phyloP scores from a whole-genome alignment of 257 asterid genomes.

The Nicotiana tabacum region DNA sequence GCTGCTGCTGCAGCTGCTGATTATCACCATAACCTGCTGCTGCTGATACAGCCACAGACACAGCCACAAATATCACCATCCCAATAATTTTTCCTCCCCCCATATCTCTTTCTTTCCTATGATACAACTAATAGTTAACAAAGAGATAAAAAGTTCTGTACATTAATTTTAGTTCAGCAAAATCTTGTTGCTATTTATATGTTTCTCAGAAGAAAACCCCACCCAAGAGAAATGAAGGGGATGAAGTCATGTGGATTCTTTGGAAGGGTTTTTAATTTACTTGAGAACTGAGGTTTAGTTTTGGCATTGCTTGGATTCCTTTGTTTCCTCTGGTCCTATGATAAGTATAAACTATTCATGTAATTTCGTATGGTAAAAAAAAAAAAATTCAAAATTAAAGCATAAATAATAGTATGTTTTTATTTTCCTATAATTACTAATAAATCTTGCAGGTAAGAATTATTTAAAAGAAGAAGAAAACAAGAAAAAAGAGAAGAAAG shows the following conservation, averaged over 20 bases:
- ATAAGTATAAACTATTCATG: no score
- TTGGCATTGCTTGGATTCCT: constrained; percentile 15
- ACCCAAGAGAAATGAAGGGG: background rate
- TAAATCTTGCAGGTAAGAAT: no score
- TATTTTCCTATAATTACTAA: no score
- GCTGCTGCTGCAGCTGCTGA: constrained; percentile 35
- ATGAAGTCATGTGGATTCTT: constrained; percentile 19
- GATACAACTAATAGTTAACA: background rate
- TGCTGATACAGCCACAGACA: constrained; percentile 27
- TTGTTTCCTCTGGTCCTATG: constrained; percentile 13
- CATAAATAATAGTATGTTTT: no score
- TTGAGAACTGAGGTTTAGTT: constrained; percentile 23
- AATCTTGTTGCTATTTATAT: constrained; percentile 12
- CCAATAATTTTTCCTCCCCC: constrained; percentile 22
- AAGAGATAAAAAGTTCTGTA: background rate
- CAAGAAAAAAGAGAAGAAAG: no score
- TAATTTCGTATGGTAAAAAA: no score
- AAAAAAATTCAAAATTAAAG: no score
- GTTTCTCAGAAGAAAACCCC: background rate
- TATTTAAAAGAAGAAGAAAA: no score
- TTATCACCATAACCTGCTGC: constrained; percentile 17
- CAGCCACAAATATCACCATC: constrained; percentile 27
- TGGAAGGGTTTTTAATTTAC: constrained; percentile 19
- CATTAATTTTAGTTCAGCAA: background rate
- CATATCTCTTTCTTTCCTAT: constrained; percentile 24